These are phyloP conservation scores for Vicia sativa DNA, from an alignment of 306 rosid species.

Conservation along the genomic window DNA sequence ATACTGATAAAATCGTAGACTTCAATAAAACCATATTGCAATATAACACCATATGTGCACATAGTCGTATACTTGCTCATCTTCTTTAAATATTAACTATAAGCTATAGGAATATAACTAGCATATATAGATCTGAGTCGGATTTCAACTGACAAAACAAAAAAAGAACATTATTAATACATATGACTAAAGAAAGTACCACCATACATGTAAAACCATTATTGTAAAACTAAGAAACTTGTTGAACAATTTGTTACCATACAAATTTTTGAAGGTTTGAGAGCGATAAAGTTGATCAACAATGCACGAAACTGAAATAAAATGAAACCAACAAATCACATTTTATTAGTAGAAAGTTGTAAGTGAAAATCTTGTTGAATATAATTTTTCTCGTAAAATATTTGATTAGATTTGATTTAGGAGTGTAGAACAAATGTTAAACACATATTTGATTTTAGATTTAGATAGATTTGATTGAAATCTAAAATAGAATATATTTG, in stretches of 20 bases:
- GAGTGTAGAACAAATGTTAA: too few relatives aligned
- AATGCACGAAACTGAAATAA: slow-evolving; percentile 82
- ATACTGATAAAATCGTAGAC: too few relatives aligned
- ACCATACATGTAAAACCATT: background rate
- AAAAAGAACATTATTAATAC: slow-evolving; percentile 25
- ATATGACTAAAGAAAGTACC: slow-evolving; percentile 11
- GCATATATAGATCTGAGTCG: slow-evolving; percentile 56
- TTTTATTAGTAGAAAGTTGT: slow-evolving; percentile 8
- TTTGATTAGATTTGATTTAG: too few relatives aligned
- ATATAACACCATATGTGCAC: slow-evolving; percentile 28
- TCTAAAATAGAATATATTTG: too few relatives aligned
- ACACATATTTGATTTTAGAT: too few relatives aligned
- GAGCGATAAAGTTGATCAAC: slow-evolving; percentile 96
- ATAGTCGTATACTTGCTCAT: slow-evolving; percentile 80
- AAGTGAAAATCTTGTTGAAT: slow-evolving; percentile 1
- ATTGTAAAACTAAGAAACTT: slow-evolving; percentile 54
- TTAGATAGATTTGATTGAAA: too few relatives aligned
- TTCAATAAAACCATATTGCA: slow-evolving; percentile 16
- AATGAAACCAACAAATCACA: slow-evolving; percentile 36
- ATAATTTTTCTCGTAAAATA: too few relatives aligned
- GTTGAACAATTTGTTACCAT: slow-evolving; percentile 72
- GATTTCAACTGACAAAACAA: slow-evolving; percentile 58
- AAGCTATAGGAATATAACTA: slow-evolving; percentile 84
- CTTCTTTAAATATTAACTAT: slow-evolving; percentile 74
- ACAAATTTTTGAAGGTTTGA: slow-evolving; percentile 74